A percentile compares a stretch with the other conserved stretches of the same genome.
These are phyloP conservation scores for Rhodocollybia butyracea DNA, from an alignment of 768 basidiomycete genomes.

Conservation along the genomic window DNA sequence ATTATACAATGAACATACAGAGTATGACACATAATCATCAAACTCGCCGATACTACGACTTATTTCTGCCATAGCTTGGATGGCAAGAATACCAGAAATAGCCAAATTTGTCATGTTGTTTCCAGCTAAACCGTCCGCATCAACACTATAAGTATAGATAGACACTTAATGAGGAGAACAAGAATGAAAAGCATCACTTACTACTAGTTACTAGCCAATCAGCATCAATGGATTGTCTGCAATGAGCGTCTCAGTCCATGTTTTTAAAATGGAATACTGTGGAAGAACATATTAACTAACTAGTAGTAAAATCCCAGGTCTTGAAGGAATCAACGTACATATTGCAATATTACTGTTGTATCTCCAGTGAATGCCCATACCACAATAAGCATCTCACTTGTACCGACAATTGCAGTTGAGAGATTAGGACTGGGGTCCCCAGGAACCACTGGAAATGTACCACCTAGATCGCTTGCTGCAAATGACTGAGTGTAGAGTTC, in stretches of 20 bases:
- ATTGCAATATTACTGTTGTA: conserved; percentile 1
- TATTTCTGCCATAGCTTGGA: conserved; percentile 14
- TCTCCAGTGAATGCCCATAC: conserved; percentile 12
- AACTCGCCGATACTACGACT: conserved; percentile 3
- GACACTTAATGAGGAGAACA: background rate
- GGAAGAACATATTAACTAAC: too few relatives aligned
- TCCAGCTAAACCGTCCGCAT: conserved; percentile 3
- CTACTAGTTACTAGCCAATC: conserved; percentile 9
- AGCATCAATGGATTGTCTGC: conserved; percentile 2
- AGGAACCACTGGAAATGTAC: background rate
- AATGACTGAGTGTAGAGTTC: conserved; percentile 11
- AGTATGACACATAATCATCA: conserved; percentile 5
- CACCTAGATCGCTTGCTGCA: conserved; percentile 17
- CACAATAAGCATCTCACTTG: conserved; percentile 5
- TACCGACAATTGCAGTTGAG: conserved; percentile 1
- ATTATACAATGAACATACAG: background rate
- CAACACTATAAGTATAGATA: background rate
- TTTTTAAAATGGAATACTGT: conserved; percentile 3
- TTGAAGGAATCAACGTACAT: conserved; percentile 5
- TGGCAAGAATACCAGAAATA: conserved; percentile 11
- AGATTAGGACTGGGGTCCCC: background rate
- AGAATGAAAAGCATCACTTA: background rate
- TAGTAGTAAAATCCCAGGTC: background rate
- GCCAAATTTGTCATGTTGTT: conserved; percentile 13
- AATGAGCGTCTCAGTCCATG: conserved; percentile 2